These are phyloP conservation scores for Lathyrus oleraceus DNA, from an alignment of 306 rosid species.

Conservation along the genomic window DNA sequence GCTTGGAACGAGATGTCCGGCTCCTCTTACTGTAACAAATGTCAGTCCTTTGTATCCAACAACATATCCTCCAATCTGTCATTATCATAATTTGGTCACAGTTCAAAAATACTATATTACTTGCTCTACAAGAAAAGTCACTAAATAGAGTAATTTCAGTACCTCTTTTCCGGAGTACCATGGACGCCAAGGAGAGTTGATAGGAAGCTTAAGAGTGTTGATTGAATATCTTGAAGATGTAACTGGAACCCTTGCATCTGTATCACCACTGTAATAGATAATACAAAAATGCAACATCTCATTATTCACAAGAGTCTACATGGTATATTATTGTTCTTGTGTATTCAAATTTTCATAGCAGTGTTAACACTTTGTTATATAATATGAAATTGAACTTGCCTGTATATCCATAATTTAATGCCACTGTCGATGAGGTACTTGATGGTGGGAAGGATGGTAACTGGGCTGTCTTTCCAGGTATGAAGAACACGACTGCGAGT, in stretches of 20 bases:
- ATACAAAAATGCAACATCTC: background rate
- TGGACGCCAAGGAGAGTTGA: conserved; percentile 47
- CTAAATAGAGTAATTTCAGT: background rate
- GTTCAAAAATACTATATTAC: background rate
- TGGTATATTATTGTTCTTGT: background rate
- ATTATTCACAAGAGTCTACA: background rate
- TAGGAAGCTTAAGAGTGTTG: conserved; percentile 41
- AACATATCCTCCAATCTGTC: conserved; percentile 62
- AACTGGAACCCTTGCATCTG: conserved; percentile 48
- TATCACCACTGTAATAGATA: conserved; percentile 51
- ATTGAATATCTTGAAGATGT: conserved; percentile 56
- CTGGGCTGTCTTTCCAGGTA: conserved; percentile 37
- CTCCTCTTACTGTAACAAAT: conserved; percentile 58
- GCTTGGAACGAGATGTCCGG: conserved; percentile 66
- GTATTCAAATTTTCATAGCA: background rate
- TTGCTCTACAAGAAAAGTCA: background rate
- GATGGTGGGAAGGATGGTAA: conserved; percentile 37
- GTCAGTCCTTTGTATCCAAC: conserved; percentile 49
- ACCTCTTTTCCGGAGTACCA: conserved; percentile 60
- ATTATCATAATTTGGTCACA: background rate
- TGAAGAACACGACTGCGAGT: conserved; percentile 9
- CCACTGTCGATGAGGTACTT: conserved; percentile 21
- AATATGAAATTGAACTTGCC: conserved; percentile 25
- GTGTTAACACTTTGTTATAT: background rate
- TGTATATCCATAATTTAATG: conserved; percentile 44